Conservation (phyloP, 139 green algal genomes). For the Picochlorum sp. region DNA sequence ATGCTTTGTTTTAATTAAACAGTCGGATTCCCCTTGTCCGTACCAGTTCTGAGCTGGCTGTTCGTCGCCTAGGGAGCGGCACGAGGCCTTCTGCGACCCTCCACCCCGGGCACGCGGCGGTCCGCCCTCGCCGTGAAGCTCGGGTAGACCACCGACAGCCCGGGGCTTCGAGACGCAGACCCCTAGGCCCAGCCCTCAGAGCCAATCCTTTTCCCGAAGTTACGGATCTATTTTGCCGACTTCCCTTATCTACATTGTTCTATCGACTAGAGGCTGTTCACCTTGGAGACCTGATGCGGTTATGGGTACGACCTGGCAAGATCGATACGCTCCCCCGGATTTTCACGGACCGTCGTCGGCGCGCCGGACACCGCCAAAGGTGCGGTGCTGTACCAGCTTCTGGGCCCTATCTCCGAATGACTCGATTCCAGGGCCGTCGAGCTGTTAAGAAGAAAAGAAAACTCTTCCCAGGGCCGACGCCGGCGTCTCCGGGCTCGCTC, state of each 20-base stretch:
- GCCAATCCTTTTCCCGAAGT: conserved; percentile 94
- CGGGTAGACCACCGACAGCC: conserved; percentile 61
- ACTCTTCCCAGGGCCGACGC: conserved; percentile 79
- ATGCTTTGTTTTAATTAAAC: no score
- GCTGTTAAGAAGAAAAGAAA: conserved; percentile 94
- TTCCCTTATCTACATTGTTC: conserved; percentile 95
- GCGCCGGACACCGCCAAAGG: conserved; percentile 74
- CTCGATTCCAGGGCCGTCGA: conserved; percentile 75
- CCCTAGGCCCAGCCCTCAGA: conserved; percentile 81
- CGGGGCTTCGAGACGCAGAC: conserved; percentile 50
- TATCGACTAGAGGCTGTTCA: conserved; percentile 93
- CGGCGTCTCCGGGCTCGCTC: conserved; percentile 71
- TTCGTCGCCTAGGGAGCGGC: no score
- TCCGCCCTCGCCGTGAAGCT: conserved; percentile 48
- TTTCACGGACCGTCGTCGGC: conserved; percentile 83
- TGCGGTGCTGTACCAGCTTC: conserved; percentile 76
- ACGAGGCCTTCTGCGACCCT: no score
- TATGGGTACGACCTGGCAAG: conserved; percentile 83
- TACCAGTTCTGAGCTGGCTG: no score
- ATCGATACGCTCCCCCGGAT: conserved; percentile 70
- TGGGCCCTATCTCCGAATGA: conserved; percentile 83
- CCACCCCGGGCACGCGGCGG: conserved; percentile 47
- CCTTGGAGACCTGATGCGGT: conserved; percentile 95
- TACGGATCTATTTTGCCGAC: conserved; percentile 94
- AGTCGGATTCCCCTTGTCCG: no score